Conservation (phyloP, 768 basidiomycete species). For the Lentinula raphanica region DNA sequence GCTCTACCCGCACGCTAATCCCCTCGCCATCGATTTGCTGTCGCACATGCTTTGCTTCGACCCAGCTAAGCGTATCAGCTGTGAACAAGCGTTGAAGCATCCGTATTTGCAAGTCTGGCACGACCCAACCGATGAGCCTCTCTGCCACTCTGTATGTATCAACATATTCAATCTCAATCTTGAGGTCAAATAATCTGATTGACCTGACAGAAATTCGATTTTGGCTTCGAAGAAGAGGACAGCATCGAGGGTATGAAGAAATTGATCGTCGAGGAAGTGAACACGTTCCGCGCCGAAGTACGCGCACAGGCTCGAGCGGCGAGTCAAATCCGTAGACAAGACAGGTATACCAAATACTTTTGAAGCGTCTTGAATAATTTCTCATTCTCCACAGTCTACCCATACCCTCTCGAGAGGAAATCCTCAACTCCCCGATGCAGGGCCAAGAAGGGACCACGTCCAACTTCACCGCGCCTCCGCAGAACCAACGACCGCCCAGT, state of each 20-base stretch:
- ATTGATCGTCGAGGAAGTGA: slow-evolving; percentile 91
- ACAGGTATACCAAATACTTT: slow-evolving; percentile 44
- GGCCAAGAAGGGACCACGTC: slow-evolving; percentile 72
- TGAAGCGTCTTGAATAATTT: not conserved
- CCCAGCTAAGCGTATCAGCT: slow-evolving; percentile 92
- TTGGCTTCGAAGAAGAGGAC: slow-evolving; percentile 94
- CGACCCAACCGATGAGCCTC: slow-evolving; percentile 91
- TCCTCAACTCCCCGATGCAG: slow-evolving; percentile 68
- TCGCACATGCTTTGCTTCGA: slow-evolving; percentile 92
- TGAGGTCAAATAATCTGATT: too few species aligned
- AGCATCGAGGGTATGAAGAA: slow-evolving; percentile 96
- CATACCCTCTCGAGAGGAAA: slow-evolving; percentile 77
- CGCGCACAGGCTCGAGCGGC: slow-evolving; percentile 73
- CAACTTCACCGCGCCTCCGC: slow-evolving; percentile 46
- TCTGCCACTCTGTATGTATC: slow-evolving; percentile 64
- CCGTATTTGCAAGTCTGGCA: slow-evolving; percentile 97
- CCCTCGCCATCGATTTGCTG: slow-evolving; percentile 88
- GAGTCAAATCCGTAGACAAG: slow-evolving; percentile 71
- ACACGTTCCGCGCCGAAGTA: slow-evolving; percentile 83
- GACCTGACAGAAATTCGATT: slow-evolving; percentile 84
- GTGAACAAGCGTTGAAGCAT: slow-evolving; percentile 92
- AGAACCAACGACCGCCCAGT: slow-evolving; percentile 44
- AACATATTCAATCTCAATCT: not conserved
- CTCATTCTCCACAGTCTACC: slow-evolving; percentile 47
- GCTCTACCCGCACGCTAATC: slow-evolving; percentile 91